Conservation (phyloP, 768 basidiomycete species). For the Melanogaster broomeanus region DNA sequence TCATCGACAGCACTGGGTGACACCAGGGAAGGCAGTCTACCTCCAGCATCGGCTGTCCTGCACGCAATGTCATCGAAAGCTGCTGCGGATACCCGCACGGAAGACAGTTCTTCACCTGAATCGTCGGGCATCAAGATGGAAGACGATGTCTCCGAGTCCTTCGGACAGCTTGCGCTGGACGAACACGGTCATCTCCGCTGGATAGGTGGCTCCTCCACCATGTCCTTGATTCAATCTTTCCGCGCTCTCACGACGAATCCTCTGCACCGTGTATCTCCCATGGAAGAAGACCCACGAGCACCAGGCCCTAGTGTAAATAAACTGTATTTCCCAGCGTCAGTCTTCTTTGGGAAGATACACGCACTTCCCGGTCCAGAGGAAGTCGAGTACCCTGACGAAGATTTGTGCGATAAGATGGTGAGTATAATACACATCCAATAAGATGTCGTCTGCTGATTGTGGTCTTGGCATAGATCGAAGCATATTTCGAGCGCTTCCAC, state of each 20-base stretch:
- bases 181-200: constrained; percentile 90
- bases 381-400: constrained; percentile 83
- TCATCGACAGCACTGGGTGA: constrained; percentile 25
- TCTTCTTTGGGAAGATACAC: constrained; percentile 84
- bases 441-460: constrained; percentile 21
- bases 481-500: constrained; percentile 86
- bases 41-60: constrained; percentile 28
- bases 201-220: constrained; percentile 90
- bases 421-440: constrained; percentile 31
- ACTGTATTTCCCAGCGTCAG: constrained; percentile 83
- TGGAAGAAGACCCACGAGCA: constrained; percentile 80
- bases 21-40: constrained; percentile 16
- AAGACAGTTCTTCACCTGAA: constrained; percentile 34
- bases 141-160: constrained; percentile 81
- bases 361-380: constrained; percentile 84
- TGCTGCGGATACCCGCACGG: constrained; percentile 35
- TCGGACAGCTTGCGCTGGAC: constrained; percentile 86
- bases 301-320: constrained; percentile 82
- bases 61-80: constrained; percentile 41
- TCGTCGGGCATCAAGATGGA: constrained; percentile 39
- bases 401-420: constrained; percentile 85
- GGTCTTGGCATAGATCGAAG: constrained; percentile 60
- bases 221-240: constrained; percentile 91
- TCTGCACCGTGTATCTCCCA: constrained; percentile 75
- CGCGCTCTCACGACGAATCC: constrained; percentile 73